These are phyloP conservation scores for Alternaria gansuensis DNA, from an alignment of 2,329 filamentous ascomycete genomes.

Conservation along the genomic window DNA sequence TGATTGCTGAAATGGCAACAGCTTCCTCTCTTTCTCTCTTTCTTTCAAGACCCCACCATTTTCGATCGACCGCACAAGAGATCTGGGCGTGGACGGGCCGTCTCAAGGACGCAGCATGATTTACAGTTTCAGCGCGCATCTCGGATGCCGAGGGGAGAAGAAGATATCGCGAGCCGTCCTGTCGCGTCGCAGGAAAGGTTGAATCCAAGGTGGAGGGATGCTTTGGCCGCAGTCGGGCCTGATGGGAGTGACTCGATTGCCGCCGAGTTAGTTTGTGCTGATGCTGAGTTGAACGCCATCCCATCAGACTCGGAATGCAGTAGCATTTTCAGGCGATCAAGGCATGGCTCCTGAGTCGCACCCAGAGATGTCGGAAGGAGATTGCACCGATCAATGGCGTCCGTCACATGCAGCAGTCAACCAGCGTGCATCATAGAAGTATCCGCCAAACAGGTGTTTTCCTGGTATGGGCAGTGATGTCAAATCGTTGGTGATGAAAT, in stretches of 20 bases:
- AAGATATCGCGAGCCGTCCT: constrained; percentile 12
- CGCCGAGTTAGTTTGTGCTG: neutral
- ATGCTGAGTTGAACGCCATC: neutral
- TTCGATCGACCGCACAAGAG: constrained; percentile 1
- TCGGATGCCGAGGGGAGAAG: constrained; percentile 6
- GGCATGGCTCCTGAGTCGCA: constrained; percentile 2
- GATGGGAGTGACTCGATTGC: constrained; percentile 1
- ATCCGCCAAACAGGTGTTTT: neutral
- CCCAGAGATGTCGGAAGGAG: neutral
- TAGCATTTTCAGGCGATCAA: neutral
- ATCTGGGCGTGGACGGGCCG: constrained; percentile 9
- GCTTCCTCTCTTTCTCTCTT: constrained; percentile 4
- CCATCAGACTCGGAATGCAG: neutral
- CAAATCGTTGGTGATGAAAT: neutral
- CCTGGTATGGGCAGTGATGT: neutral
- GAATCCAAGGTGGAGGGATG: constrained; percentile 8
- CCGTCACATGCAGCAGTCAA: neutral
- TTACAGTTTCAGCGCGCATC: constrained; percentile 1
- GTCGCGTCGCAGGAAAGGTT: constrained; percentile 4
- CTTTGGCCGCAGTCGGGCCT: constrained; percentile 2
- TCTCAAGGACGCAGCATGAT: constrained; percentile 6
- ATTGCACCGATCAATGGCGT: neutral
- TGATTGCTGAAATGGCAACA: constrained; percentile 2
- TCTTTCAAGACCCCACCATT: constrained; percentile 6
- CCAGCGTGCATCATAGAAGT: neutral